These are phyloP conservation scores for Penicillium digitatum DNA, from an alignment of 2,329 filamentous ascomycete species.

Conservation along the genomic window DNA sequence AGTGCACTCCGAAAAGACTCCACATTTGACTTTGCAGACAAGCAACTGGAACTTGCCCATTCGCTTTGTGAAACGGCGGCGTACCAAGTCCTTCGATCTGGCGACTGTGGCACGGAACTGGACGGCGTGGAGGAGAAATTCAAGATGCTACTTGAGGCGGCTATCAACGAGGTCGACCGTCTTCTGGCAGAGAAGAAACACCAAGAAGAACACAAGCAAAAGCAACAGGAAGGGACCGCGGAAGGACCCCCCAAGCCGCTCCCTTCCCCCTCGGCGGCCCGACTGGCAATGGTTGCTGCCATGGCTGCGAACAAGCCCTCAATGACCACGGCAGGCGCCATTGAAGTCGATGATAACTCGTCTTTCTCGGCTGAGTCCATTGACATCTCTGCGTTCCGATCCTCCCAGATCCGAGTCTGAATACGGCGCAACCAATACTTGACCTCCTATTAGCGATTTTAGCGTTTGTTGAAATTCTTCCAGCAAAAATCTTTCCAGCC, in stretches of 20 bases:
- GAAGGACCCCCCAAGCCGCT: conserved; percentile 10
- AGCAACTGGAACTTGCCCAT: conserved; percentile 74
- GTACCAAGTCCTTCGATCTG: conserved; percentile 83
- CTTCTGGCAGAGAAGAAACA: conserved; percentile 50
- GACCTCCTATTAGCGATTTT: conserved; percentile 19
- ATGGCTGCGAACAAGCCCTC: conserved; percentile 20
- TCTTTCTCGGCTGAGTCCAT: conserved; percentile 36
- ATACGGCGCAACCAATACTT: background rate
- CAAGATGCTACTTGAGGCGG: conserved; percentile 58
- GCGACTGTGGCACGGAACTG: conserved; percentile 76
- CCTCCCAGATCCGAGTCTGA: conserved; percentile 25
- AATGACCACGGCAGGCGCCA: conserved; percentile 21
- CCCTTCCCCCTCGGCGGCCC: conserved; percentile 15
- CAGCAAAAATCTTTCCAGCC: conserved; percentile 15
- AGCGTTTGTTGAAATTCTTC: conserved; percentile 20
- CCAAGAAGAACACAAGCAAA: conserved; percentile 18
- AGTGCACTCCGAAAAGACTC: conserved; percentile 47
- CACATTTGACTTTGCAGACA: conserved; percentile 70
- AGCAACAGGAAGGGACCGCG: conserved; percentile 5
- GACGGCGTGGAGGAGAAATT: conserved; percentile 64
- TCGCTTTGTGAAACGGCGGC: conserved; percentile 79
- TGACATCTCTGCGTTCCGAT: conserved; percentile 35
- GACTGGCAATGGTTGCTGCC: conserved; percentile 20
- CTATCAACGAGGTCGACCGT: conserved; percentile 57
- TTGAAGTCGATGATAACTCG: conserved; percentile 37